phyloP scores from a whole-genome alignment of 169 alveolate genomes.

The Toxoplasma gondii region DNA sequence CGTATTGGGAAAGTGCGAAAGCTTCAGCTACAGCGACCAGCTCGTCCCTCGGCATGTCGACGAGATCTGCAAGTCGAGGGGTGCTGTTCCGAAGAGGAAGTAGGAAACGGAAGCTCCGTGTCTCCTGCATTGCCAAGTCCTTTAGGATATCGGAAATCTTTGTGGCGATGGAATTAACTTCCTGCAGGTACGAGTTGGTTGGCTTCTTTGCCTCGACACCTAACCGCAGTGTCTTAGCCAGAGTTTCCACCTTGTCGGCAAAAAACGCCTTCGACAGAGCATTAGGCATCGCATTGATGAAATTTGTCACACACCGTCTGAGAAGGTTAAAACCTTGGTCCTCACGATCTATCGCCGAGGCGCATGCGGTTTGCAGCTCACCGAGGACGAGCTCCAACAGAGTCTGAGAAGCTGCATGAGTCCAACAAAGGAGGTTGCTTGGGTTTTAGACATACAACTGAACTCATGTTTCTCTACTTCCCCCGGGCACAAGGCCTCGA shows the following conservation, averaged over 20 bases:
- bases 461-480: no score
- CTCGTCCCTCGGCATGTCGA: not conserved
- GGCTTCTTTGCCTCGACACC: not conserved
- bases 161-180: not conserved
- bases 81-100: not conserved
- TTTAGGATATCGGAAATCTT: not conserved
- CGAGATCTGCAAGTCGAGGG: not conserved
- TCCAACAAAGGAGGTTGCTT: not conserved
- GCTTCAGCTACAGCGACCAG: not conserved
- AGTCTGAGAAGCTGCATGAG: not conserved
- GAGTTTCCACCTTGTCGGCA: not conserved
- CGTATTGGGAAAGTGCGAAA: not conserved
- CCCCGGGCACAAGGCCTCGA: no score
- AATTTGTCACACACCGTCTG: not conserved
- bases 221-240: not conserved
- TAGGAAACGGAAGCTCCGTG: not conserved
- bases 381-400: not conserved
- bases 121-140: not conserved
- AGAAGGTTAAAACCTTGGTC: not conserved
- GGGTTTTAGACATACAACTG: no score
- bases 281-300: not conserved
- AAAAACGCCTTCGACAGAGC: not conserved
- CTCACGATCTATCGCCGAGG: not conserved
- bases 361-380: slow-evolving; percentile 12
- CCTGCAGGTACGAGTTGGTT: not conserved